Base-by-base conservation (phyloP, 192 early-diverging fungal genomes). In the Podila clonocystis region DNA sequence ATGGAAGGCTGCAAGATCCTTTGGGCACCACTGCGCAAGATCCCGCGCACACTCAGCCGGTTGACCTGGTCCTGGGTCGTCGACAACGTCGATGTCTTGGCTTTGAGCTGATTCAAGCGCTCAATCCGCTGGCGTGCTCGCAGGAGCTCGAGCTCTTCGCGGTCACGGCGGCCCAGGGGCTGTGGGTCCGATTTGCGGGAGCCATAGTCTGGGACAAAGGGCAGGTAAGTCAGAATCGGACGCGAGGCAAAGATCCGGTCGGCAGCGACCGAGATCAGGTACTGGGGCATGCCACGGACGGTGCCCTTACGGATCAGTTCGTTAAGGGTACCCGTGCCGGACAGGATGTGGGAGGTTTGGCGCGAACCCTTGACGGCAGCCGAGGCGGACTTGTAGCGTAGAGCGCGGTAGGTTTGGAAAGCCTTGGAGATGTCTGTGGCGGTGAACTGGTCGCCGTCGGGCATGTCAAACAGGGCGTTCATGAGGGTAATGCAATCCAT, bases 391-490 rank as follows among this genome's bases (percentile, higher is more conserved):
- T 69, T 61, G 67, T n/a, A 12, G 11, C 74, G 74, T 19, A 57
- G 60, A 5, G 74, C 66, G 24, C 68, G 68, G 45, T 75, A 75
- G 15, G 29, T 26, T 20, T 69, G 74, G 28, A 75, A 75, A 41
- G 74, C 74, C 20, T 24, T 26, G 9, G 66, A 65, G 22, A 75
- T 69, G 50, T 75, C 67, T 3, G 45, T 62, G 9, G n/a, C 4
- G 0, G 74, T 69, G 62, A 75, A 75, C 5, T 24, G 60, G 60
- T 62, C 28, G 4, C 29, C 29, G 30, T 62, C 74, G 50, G 19
- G 38, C 33, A 52, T 29, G 50, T 26, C 22, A 5, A 15, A 66
- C n/a, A 52, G 11, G 20, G 38, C 20, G 20, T 66, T 31, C 22
- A 31, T 22, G 33, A 26, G 36, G 38, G 9, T 36, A 1, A 64